These are phyloP conservation scores for Trypanosoma avium DNA, from an alignment of 208 protist species.

Conservation along the genomic window DNA sequence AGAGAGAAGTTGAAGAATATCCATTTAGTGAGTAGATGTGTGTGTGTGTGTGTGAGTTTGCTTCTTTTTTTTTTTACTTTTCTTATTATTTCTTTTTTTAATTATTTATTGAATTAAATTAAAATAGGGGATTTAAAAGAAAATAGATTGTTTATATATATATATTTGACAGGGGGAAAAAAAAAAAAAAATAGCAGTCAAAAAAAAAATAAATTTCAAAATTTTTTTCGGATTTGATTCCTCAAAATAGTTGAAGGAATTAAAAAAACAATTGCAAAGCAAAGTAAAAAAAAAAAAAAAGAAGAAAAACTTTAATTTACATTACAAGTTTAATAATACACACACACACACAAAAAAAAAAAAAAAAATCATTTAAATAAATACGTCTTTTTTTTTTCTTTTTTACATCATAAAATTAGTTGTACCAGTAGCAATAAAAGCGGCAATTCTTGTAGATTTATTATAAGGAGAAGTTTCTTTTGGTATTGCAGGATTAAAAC, in stretches of 20 bases:
- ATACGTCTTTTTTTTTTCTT: neutral
- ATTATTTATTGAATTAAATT: too few relatives aligned
- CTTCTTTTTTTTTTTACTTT: too few relatives aligned
- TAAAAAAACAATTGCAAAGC: too few relatives aligned
- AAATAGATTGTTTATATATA: too few relatives aligned
- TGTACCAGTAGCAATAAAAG: constrained; percentile 25
- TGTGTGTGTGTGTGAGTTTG: too few relatives aligned
- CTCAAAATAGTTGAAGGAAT: too few relatives aligned
- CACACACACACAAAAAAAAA: neutral
- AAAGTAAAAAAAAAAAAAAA: constrained; percentile 3
- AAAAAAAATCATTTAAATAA: neutral
- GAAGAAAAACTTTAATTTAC: neutral
- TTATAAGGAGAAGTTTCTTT: constrained; percentile 26
- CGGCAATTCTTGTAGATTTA: constrained; percentile 6
- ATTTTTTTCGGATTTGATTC: too few relatives aligned
- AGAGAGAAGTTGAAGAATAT: constrained; percentile 72
- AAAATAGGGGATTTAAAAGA: too few relatives aligned
- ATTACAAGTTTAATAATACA: neutral
- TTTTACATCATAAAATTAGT: constrained; percentile 26
- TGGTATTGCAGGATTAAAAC: constrained; percentile 27
- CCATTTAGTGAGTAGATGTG: constrained; percentile 12
- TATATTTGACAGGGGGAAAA: too few relatives aligned
- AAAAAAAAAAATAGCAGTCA: too few relatives aligned
- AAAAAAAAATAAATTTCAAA: too few relatives aligned
- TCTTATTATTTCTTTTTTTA: too few relatives aligned